Evolutionary conservation across 2,329 filamentous ascomycete genomes (phyloP), one percentile per base, ranked within the genome.

Genomic region (Bipolaris oryzae): DNA sequence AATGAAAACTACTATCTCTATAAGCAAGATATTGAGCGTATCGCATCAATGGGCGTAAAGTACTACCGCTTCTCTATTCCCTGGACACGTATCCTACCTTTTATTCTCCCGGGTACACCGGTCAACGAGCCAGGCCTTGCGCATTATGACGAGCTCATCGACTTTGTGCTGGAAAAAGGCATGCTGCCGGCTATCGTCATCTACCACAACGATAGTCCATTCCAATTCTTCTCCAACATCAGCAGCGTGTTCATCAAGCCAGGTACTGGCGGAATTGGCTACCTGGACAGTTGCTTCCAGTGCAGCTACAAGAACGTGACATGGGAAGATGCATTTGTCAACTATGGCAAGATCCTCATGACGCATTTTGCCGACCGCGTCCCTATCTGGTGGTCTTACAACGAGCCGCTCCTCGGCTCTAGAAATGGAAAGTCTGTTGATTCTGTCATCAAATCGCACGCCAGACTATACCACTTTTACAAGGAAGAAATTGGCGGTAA

Each of bases 1-100:
- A 82, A 80, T 39, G 81, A 82, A 69, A 78, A 84, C 53, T 85
- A 84, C 64, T 85, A 83, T 57, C 69, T 82, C 7, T 85, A 84
- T 63, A 84, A 84, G 67, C 83, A 84, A 69, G 81, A 85, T 39
- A 83, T 85, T 41, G 81, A 80, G 55, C 77, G 82, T 0, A 74
- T 85, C 7, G 82, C 82, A 1, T 76, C 80, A 2, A 77, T 85
- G 69, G 83, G 83, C 0, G 77, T 83, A 7, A 77, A 77, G 42
- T 79, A 82, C 46, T 84, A 82, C 66, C 80, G 80, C 2, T 84
- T 84, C 58, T 81, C 79, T 3, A 82, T 85, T 51, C 71, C 81
- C 0, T 85, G 82, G 82, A 76, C 80, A 1, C 73, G 82, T 5
- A 82, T 85, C 38, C 63, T 85, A 9, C 83, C 83, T 0, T 85